These are phyloP conservation scores for Camelina laxa DNA, from an alignment of 345 rosid genomes.

Conservation along the genomic window DNA sequence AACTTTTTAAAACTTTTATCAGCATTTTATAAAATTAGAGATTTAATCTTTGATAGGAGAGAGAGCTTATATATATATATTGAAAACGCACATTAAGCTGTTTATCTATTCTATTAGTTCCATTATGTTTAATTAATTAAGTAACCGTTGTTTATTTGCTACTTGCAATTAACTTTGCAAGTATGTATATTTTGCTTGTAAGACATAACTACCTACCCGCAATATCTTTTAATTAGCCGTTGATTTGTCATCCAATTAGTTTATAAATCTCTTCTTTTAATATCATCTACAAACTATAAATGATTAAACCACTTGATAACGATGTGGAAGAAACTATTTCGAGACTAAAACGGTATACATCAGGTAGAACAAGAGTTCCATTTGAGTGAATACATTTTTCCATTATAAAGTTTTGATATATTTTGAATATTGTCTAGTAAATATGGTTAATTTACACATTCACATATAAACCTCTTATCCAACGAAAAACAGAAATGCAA, in stretches of 20 bases:
- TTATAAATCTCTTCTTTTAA: not conserved
- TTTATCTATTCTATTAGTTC: slow-evolving; percentile 11
- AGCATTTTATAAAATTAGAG: not conserved
- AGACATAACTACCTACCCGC: slow-evolving; percentile 31
- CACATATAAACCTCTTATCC: no score
- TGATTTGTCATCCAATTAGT: slow-evolving; percentile 3
- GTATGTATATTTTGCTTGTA: slow-evolving; percentile 36
- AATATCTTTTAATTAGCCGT: slow-evolving; percentile 5
- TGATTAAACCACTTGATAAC: slow-evolving; percentile 11
- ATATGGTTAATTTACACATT: no score
- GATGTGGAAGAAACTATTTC: not conserved
- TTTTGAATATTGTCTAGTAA: no score
- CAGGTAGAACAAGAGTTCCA: not conserved
- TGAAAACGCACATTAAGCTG: slow-evolving; percentile 10
- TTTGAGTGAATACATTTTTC: no score
- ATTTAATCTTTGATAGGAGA: slow-evolving; percentile 36
- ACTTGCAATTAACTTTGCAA: slow-evolving; percentile 23
- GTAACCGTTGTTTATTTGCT: slow-evolving; percentile 17
- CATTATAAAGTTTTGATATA: no score
- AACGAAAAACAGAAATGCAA: no score
- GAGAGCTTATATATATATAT: slow-evolving; percentile 44
- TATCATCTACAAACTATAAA: not conserved
- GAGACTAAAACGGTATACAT: not conserved
- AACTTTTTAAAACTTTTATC: not conserved
- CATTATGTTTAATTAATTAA: slow-evolving; percentile 12